Evolutionary conservation across 108 stramenopile genomes (phyloP).

Genomic region (Seminavis robusta): DNA sequence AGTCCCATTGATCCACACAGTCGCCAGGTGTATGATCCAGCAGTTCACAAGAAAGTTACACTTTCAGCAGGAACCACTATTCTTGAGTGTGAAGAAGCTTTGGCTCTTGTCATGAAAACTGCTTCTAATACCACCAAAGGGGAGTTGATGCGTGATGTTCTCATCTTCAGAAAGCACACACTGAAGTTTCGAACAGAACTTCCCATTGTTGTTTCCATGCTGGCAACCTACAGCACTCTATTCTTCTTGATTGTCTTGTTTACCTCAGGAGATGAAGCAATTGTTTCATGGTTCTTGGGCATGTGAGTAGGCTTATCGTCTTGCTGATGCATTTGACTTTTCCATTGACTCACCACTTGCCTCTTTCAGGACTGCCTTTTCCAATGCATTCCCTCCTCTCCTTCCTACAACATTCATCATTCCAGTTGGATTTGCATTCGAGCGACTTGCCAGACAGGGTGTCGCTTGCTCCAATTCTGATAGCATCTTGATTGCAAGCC

Average conservation of each 20-base stretch:
- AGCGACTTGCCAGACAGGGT: slow-evolving; percentile 39
- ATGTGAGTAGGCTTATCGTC: slow-evolving; percentile 38
- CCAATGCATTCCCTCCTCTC: too few species aligned
- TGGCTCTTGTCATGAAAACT: slow-evolving; percentile 44
- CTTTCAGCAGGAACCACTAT: slow-evolving; percentile 55
- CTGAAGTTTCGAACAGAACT: slow-evolving; percentile 61
- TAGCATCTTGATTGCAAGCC: slow-evolving; percentile 69
- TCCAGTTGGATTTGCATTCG: slow-evolving; percentile 44
- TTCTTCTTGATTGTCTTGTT: slow-evolving; percentile 25
- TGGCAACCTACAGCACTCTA: slow-evolving; percentile 33
- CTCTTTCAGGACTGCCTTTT: too few species aligned
- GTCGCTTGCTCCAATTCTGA: slow-evolving; percentile 62
- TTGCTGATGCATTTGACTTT: slow-evolving; percentile 41
- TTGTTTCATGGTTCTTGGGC: slow-evolving; percentile 42
- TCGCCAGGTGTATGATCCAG: slow-evolving; percentile 17
- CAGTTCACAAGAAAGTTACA: slow-evolving; percentile 38
- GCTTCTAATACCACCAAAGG: slow-evolving; percentile 55
- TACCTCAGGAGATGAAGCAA: slow-evolving; percentile 26
- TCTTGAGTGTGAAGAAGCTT: slow-evolving; percentile 30
- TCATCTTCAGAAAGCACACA: slow-evolving; percentile 46
- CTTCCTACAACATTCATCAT: slow-evolving; percentile 59
- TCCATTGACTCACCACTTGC: too few species aligned
- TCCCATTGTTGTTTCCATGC: slow-evolving; percentile 36
- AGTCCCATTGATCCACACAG: slow-evolving; percentile 27
- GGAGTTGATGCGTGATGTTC: slow-evolving; percentile 46